A percentile compares a stretch with the other conserved stretches of the same genome.
Conservation (phyloP, 1,284 basidiomycete species). For the Cystobasidium sp. region DNA sequence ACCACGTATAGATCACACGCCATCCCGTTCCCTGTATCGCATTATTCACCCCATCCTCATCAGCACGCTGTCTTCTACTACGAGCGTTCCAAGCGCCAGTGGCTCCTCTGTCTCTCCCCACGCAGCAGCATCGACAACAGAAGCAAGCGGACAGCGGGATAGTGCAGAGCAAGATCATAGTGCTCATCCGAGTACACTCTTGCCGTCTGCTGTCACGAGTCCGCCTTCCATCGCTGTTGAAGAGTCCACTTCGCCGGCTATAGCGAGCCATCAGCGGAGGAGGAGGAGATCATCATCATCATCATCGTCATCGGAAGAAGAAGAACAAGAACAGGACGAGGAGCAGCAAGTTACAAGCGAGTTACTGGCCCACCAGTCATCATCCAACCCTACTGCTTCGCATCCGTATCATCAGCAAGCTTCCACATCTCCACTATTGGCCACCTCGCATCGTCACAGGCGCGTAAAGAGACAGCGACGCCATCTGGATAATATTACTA, state of each 20-base stretch:
- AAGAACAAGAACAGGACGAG: background rate
- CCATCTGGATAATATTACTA: background rate
- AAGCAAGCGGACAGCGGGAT: background rate
- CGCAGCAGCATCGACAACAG: background rate
- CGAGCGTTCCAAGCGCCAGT: too few relatives aligned
- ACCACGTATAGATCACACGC: too few relatives aligned
- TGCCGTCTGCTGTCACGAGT: background rate
- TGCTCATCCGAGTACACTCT: too few relatives aligned
- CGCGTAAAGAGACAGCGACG: constrained; percentile 16
- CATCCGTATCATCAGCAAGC: background rate
- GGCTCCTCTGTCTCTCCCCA: background rate
- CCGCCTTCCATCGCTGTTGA: constrained; percentile 5
- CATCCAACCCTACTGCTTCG: too few relatives aligned
- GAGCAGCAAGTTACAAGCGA: too few relatives aligned
- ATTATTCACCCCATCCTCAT: too few relatives aligned
- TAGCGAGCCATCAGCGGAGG: background rate
- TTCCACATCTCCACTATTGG: background rate
- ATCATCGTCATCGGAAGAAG: background rate
- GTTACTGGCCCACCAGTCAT: too few relatives aligned
- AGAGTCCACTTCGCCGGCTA: constrained; percentile 5
- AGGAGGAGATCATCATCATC: background rate
- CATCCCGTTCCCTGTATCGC: too few relatives aligned
- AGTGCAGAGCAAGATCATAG: background rate
- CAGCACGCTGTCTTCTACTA: too few relatives aligned
- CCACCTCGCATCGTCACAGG: background rate